A percentile compares a stretch with the other conserved stretches of the same genome.
Conservation (phyloP, 2,329 filamentous ascomycete species). For the Chaetomium strumarium region DNA sequence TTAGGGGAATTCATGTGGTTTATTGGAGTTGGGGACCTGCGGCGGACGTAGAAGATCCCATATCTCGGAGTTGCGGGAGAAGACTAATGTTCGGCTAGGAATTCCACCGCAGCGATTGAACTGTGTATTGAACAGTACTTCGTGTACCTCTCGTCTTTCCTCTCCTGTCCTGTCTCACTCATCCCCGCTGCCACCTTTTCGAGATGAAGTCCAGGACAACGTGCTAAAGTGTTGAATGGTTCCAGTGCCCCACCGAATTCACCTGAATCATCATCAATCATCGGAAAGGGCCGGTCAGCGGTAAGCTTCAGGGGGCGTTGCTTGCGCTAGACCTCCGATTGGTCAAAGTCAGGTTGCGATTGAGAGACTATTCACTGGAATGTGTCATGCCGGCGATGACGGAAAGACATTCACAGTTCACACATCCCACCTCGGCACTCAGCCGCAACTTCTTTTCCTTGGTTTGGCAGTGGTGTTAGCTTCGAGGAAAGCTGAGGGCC, state of each 20-base stretch:
- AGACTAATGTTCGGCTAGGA: background rate
- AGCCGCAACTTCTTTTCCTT: background rate
- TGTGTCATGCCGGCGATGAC: conserved; percentile 22
- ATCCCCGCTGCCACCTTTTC: too few species aligned
- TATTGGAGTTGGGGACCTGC: background rate
- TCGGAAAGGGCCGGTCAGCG: background rate
- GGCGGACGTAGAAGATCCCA: background rate
- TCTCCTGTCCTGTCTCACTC: too few species aligned
- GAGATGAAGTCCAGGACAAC: too few species aligned
- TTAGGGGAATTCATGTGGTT: background rate
- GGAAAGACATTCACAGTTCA: background rate
- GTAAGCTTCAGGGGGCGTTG: conserved; percentile 4
- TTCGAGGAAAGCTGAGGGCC: background rate
- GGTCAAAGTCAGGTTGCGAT: conserved; percentile 13
- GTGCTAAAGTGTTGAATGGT: too few species aligned
- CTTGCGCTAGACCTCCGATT: conserved; percentile 27
- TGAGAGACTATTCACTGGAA: conserved; percentile 3
- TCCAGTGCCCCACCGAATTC: too few species aligned
- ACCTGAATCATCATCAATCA: background rate
- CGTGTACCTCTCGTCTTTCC: too few species aligned
- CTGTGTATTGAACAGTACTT: background rate
- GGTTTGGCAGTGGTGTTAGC: background rate
- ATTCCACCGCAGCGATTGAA: background rate
- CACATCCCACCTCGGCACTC: background rate
- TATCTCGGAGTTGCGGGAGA: background rate